A percentile compares a stretch with the other conserved stretches of the same genome.
Conservation (phyloP, 176 grass and related monocot genomes). For the Triticum dicoccoides region DNA sequence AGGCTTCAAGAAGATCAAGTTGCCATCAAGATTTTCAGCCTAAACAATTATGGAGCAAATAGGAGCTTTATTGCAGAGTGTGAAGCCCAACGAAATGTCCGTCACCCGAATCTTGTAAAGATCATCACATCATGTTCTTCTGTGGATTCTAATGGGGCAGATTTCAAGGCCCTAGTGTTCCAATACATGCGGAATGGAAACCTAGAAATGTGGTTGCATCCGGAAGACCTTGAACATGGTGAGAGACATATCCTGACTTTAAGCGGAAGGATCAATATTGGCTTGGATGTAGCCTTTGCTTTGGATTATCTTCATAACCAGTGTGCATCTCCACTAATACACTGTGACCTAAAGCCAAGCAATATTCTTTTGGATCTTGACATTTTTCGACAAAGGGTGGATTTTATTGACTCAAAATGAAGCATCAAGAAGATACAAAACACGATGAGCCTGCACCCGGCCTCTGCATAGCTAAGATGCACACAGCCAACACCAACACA, state of each 20-base stretch:
- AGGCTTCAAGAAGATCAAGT: neutral
- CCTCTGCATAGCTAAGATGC: too few relatives aligned
- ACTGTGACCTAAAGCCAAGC: too few relatives aligned
- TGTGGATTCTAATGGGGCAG: constrained; percentile 30
- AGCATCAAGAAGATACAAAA: too few relatives aligned
- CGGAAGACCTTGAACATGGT: constrained; percentile 10
- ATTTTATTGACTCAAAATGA: too few relatives aligned
- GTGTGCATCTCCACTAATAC: too few relatives aligned
- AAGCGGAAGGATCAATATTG: neutral
- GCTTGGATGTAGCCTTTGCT: too few relatives aligned
- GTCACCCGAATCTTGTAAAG: constrained; percentile 54
- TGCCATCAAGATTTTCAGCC: constrained; percentile 54
- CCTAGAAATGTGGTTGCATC: constrained; percentile 15
- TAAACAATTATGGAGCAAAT: constrained; percentile 4
- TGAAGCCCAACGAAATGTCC: constrained; percentile 32
- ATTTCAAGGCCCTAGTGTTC: constrained; percentile 59
- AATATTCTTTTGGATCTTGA: too few relatives aligned
- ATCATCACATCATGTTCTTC: constrained; percentile 49
- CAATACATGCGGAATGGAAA: constrained; percentile 50
- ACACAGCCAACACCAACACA: too few relatives aligned
- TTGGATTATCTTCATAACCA: too few relatives aligned
- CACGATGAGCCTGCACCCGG: too few relatives aligned
- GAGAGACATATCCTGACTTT: too few relatives aligned
- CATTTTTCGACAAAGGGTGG: too few relatives aligned
- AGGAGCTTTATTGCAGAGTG: constrained; percentile 59